Evolutionary conservation across 1,139 yeast genomes (phyloP).

Genomic region (Magnusiomyces tetraspermus): DNA sequence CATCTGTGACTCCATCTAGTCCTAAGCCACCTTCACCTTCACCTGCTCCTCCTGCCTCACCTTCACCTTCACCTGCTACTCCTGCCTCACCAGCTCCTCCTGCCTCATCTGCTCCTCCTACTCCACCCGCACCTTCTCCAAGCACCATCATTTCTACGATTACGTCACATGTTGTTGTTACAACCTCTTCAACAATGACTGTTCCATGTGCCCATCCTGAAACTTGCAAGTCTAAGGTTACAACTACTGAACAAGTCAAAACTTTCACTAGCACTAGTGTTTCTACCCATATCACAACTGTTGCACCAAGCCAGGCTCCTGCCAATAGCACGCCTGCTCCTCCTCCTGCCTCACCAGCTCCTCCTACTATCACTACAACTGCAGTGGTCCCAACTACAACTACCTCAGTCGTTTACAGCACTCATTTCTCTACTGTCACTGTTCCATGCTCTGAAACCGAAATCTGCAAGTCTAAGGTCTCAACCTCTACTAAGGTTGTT

Average conservation of each 20-base stretch:
- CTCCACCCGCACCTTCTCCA: not conserved
- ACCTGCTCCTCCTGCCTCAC: not conserved
- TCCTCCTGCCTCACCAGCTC: not conserved
- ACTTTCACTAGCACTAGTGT: not conserved
- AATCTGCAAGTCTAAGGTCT: conserved; percentile 2
- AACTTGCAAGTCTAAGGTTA: not conserved
- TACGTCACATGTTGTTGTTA: not conserved
- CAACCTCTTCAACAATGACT: conserved; percentile 1
- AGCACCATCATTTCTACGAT: not conserved
- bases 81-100: not conserved
- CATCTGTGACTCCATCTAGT: not conserved
- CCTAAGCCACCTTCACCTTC: not conserved
- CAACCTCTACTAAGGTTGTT: not conserved
- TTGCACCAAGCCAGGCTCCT: not conserved
- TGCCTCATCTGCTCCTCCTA: not conserved
- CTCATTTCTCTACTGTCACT: not conserved
- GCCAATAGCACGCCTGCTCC: not conserved
- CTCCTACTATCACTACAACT: not conserved
- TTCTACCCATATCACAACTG: not conserved
- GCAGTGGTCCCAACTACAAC: not conserved
- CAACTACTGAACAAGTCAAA: not conserved
- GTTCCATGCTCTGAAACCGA: not conserved
- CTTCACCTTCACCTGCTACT: not conserved
- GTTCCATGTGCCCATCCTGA: not conserved
- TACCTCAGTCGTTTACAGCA: not conserved